These are phyloP conservation scores for Pestalotiopsis sp. DNA, from an alignment of 2,329 filamentous ascomycete species.

Conservation along the genomic window DNA sequence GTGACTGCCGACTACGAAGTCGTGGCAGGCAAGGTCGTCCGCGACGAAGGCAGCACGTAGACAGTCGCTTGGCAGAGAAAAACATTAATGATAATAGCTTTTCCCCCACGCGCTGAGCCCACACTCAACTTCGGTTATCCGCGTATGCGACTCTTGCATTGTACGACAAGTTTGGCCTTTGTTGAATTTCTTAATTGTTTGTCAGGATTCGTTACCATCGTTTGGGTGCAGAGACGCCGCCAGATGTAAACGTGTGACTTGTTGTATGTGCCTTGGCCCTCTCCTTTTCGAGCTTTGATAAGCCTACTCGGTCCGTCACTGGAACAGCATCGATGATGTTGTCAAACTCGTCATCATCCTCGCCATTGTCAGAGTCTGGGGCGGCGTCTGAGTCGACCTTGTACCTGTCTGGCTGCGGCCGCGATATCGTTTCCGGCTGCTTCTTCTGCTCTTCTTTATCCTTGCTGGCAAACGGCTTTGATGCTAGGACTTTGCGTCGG, in stretches of 20 bases:
- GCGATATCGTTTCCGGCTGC: conserved; percentile 62
- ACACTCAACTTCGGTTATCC: not conserved
- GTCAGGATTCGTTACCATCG: conserved; percentile 35
- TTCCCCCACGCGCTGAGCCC: not conserved
- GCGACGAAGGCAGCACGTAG: not conserved
- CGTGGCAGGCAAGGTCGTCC: conserved; percentile 1
- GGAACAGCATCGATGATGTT: conserved; percentile 90
- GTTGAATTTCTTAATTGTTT: not conserved
- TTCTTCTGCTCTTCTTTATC: conserved; percentile 53
- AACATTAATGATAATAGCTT: not conserved
- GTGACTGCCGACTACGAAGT: conserved; percentile 17
- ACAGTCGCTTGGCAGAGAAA: not conserved
- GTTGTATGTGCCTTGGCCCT: conserved; percentile 47
- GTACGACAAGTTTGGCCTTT: not conserved
- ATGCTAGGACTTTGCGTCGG: conserved; percentile 83
- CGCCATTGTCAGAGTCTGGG: conserved; percentile 69
- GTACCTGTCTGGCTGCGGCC: conserved; percentile 48
- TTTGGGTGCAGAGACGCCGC: conserved; percentile 47
- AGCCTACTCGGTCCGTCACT: conserved; percentile 80
- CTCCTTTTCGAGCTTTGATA: conserved; percentile 57
- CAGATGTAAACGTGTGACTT: conserved; percentile 53
- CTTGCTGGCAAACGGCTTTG: conserved; percentile 79
- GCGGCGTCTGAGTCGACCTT: conserved; percentile 66
- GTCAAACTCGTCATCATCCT: conserved; percentile 68
- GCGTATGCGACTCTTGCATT: not conserved